Percentiles rank a stretch among this genome's conserved stretches.
phyloP scores from a whole-genome alignment of 2,329 filamentous ascomycete genomes.

The Whalleya microplaca region DNA sequence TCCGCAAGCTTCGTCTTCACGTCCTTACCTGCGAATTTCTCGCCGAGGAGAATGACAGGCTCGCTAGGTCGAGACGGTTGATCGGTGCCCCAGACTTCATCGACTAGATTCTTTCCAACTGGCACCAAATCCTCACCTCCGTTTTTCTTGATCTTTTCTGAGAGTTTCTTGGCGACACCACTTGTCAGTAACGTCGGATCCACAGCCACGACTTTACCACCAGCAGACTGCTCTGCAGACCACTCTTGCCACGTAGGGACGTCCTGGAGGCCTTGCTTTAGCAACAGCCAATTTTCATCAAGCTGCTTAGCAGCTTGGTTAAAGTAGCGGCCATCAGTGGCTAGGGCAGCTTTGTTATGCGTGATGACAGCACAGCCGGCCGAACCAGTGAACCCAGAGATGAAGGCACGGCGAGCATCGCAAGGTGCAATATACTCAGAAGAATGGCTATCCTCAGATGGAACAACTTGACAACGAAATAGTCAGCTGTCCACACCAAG shows the following conservation, averaged over 20 bases:
- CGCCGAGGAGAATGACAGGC: constrained; percentile 70
- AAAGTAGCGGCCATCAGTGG: constrained; percentile 97
- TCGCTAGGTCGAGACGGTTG: constrained; percentile 77
- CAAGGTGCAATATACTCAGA: constrained; percentile 98
- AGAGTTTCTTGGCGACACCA: constrained; percentile 66
- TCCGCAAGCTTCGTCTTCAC: constrained; percentile 83
- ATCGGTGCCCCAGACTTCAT: constrained; percentile 79
- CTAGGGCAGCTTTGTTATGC: constrained; percentile 81
- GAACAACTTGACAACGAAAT: constrained; percentile 68
- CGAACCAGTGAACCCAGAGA: constrained; percentile 93
- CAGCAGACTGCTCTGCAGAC: constrained; percentile 83
- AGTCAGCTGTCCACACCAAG: constrained; percentile 25
- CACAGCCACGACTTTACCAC: constrained; percentile 86
- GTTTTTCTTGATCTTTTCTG: constrained; percentile 84
- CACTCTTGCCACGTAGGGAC: constrained; percentile 98
- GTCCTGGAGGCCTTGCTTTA: constrained; percentile 92
- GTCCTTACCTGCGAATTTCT: constrained; percentile 79
- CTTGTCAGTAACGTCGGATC: constrained; percentile 86
- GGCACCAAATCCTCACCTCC: constrained; percentile 78
- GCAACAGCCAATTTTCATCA: constrained; percentile 84
- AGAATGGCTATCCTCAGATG: constrained; percentile 95
- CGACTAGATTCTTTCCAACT: constrained; percentile 83
- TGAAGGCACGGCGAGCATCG: constrained; percentile 87
- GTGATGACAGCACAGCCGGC: constrained; percentile 92
- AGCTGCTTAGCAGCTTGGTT: constrained; percentile 93